Conservation (phyloP, 352 stramenopile genomes). For the Thraustochytrium striatum region DNA sequence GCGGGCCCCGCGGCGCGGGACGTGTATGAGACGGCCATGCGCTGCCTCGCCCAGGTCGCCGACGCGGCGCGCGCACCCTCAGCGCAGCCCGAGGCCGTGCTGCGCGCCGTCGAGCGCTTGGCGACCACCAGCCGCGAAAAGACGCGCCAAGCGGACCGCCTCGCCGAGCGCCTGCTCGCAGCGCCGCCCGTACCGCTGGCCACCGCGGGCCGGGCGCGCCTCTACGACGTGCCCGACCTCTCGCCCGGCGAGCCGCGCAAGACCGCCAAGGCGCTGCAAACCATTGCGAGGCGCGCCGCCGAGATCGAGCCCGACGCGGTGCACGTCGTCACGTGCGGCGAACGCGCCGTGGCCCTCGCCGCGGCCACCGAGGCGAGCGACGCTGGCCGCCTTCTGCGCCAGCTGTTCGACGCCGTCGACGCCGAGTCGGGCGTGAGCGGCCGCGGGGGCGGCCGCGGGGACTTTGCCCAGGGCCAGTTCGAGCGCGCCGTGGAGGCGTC, state of each 20-base stretch:
- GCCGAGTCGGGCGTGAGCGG: neutral
- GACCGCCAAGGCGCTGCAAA: conserved; percentile 4
- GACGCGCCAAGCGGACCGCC: neutral
- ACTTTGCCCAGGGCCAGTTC: conserved; percentile 17
- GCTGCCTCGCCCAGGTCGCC: neutral
- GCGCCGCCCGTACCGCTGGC: neutral
- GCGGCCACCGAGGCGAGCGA: neutral
- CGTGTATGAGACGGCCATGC: conserved; percentile 53
- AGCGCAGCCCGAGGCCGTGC: neutral
- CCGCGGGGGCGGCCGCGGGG: neutral
- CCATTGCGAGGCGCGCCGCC: neutral
- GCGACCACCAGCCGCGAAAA: neutral
- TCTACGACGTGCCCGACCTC: conserved; percentile 25
- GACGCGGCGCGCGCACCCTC: neutral
- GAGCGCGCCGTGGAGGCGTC: too few species aligned
- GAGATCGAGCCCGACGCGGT: neutral
- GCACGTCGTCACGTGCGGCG: conserved; percentile 19
- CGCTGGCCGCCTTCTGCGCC: neutral
- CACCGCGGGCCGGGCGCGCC: neutral
- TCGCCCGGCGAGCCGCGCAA: conserved; percentile 4
- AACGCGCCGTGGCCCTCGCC: neutral
- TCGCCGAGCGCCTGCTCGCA: conserved; percentile 1
- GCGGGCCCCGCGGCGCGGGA: conserved; percentile 77
- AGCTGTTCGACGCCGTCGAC: neutral
- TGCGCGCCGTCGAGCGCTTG: neutral